Conservation (phyloP, 768 basidiomycete species). For the Mycena epipterygia region DNA sequence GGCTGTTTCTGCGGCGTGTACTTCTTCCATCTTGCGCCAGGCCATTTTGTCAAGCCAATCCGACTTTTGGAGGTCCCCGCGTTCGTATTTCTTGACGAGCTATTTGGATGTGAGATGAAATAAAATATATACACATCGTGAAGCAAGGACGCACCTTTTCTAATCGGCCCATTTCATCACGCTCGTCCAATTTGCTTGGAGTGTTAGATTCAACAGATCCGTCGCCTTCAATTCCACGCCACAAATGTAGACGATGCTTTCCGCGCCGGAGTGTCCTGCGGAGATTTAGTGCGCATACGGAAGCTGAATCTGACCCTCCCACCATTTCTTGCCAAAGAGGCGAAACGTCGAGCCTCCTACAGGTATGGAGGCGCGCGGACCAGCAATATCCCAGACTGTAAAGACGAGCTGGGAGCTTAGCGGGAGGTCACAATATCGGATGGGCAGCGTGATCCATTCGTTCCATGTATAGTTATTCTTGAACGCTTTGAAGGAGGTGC, state of each 20-base stretch:
- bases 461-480: constrained; percentile 94
- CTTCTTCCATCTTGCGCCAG: constrained; percentile 95
- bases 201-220: constrained; percentile 85
- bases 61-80: constrained; percentile 92
- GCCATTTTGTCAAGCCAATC: constrained; percentile 97
- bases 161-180: constrained; percentile 95
- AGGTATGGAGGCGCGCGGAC: constrained; percentile 81
- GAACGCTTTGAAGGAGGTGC: constrained; percentile 94
- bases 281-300: neutral
- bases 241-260: constrained; percentile 89
- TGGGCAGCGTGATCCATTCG: constrained; percentile 93
- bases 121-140: neutral
- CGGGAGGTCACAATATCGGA: constrained; percentile 95
- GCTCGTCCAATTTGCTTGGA: constrained; percentile 84
- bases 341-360: constrained; percentile 94
- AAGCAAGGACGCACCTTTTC: constrained; percentile 75
- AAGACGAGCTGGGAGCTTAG: constrained; percentile 90
- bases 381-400: constrained; percentile 96
- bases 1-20: constrained; percentile 90
- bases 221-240: constrained; percentile 89
- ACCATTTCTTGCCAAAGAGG: constrained; percentile 96
- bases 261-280: constrained; percentile 90
- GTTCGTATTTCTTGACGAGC: constrained; percentile 96
- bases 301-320: constrained; percentile 36
- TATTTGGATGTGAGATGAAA: constrained; percentile 52